phyloP scores from a whole-genome alignment of 208 protist species.

The Leptomonas pyrrhocoris region DNA sequence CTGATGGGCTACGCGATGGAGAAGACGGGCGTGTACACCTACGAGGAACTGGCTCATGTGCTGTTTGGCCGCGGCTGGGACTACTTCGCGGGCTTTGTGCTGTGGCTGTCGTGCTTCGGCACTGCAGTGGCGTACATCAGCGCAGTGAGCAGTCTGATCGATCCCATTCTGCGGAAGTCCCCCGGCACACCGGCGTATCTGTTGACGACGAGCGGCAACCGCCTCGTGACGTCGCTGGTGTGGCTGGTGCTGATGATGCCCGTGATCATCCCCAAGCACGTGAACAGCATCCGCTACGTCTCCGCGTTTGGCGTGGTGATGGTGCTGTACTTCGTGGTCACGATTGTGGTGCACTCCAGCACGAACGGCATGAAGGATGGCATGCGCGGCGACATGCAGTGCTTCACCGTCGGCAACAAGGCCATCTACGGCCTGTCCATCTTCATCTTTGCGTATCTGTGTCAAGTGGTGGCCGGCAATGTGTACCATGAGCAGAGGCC shows the following conservation, averaged over 20 bases:
- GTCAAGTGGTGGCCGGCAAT: slow-evolving; percentile 46
- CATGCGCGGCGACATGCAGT: slow-evolving; percentile 38
- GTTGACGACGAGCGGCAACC: slow-evolving; percentile 34
- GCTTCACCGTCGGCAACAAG: slow-evolving; percentile 53
- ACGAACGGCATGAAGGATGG: slow-evolving; percentile 44
- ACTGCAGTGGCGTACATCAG: slow-evolving; percentile 80
- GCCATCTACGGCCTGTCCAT: slow-evolving; percentile 66
- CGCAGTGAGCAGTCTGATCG: slow-evolving; percentile 57
- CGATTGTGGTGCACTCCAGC: slow-evolving; percentile 58
- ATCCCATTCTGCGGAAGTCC: slow-evolving; percentile 46
- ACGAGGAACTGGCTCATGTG: slow-evolving; percentile 51
- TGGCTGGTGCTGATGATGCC: slow-evolving; percentile 76
- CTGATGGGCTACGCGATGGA: slow-evolving; percentile 59
- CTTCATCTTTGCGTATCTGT: slow-evolving; percentile 80
- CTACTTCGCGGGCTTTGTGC: slow-evolving; percentile 74
- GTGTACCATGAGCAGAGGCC: slow-evolving; percentile 65
- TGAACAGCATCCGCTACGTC: slow-evolving; percentile 84
- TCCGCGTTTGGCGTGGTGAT: slow-evolving; percentile 67
- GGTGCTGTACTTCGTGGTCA: slow-evolving; percentile 74
- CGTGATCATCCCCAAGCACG: slow-evolving; percentile 63
- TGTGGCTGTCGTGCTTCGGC: slow-evolving; percentile 69
- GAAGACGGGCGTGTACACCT: slow-evolving; percentile 52
- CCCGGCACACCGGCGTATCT: slow-evolving; percentile 45
- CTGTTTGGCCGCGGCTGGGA: slow-evolving; percentile 58
- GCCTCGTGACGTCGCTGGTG: slow-evolving; percentile 40